Percentiles rank a stretch among this genome's conserved stretches.
Conservation (phyloP, 2,329 filamentous ascomycete genomes). For the Paraphoma sp. region DNA sequence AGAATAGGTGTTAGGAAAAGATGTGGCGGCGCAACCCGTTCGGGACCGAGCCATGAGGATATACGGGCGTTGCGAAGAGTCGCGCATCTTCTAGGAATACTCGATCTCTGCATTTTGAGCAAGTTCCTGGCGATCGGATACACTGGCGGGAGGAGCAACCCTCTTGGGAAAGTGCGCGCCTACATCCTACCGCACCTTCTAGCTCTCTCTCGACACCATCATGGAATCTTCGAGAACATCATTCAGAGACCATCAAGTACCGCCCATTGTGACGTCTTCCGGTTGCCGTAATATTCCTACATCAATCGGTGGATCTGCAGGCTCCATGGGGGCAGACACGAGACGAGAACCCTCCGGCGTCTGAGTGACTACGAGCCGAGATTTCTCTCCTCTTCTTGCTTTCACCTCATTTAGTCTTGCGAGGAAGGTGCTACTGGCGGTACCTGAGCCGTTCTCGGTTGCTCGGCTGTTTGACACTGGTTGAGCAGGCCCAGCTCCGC, state of each 20-base stretch:
- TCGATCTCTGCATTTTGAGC: not conserved
- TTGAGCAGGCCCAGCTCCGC: not conserved
- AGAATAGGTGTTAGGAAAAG: not conserved
- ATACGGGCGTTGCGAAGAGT: no score
- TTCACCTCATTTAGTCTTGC: slow-evolving; percentile 51
- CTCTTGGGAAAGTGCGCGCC: not conserved
- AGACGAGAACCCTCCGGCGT: slow-evolving; percentile 22
- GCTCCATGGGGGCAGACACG: slow-evolving; percentile 1
- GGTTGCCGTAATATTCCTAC: not conserved
- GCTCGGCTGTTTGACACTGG: not conserved
- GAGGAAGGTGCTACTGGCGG: slow-evolving; percentile 43
- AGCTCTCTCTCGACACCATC: not conserved
- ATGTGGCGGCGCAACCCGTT: not conserved
- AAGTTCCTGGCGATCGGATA: not conserved
- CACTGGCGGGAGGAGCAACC: not conserved
- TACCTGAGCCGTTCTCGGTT: not conserved
- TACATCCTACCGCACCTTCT: not conserved
- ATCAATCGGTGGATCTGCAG: not conserved
- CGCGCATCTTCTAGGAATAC: not conserved
- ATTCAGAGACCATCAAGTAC: slow-evolving; percentile 7
- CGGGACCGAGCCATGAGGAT: no score
- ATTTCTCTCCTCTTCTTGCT: slow-evolving; percentile 48
- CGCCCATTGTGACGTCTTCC: slow-evolving; percentile 9
- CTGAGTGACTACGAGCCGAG: slow-evolving; percentile 22
- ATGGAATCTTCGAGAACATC: not conserved